Evolutionary conservation across 2,329 filamentous ascomycete species (phyloP).

Genomic region (Cladophialophora exuberans): DNA sequence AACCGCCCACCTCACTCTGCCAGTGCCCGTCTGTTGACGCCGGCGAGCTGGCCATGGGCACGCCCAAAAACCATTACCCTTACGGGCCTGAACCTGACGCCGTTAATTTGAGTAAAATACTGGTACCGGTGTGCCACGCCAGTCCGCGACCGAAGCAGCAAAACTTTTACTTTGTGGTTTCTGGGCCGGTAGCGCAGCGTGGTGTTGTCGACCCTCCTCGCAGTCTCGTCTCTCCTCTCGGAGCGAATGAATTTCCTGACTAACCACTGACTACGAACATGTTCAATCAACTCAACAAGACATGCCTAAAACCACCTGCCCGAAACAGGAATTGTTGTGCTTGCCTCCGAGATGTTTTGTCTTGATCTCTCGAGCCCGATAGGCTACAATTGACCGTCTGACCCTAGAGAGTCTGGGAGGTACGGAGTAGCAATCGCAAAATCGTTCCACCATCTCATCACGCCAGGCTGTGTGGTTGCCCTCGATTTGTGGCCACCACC

Average conservation of each 20-base stretch:
- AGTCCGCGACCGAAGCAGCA: no score
- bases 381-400: neutral
- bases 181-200: no score
- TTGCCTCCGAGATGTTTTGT: neutral
- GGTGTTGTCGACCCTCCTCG: no score
- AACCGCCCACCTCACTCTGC: neutral
- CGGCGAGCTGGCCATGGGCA: no score
- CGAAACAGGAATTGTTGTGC: constrained; percentile 9
- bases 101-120: no score
- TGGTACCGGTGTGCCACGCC: no score
- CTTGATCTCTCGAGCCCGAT: constrained; percentile 5
- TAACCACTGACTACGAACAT: neutral
- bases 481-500: constrained; percentile 10
- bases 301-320: constrained; percentile 5
- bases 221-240: no score
- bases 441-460: neutral
- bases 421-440: neutral
- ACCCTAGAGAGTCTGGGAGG: neutral
- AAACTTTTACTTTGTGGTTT: no score
- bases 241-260: neutral
- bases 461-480: constrained; percentile 13
- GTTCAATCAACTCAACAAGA: neutral
- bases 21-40: no score
- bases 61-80: no score
- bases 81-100: no score